Conservation (phyloP, 371 early-diverging fungal genomes). For the Actinomortierella ambigua region DNA sequence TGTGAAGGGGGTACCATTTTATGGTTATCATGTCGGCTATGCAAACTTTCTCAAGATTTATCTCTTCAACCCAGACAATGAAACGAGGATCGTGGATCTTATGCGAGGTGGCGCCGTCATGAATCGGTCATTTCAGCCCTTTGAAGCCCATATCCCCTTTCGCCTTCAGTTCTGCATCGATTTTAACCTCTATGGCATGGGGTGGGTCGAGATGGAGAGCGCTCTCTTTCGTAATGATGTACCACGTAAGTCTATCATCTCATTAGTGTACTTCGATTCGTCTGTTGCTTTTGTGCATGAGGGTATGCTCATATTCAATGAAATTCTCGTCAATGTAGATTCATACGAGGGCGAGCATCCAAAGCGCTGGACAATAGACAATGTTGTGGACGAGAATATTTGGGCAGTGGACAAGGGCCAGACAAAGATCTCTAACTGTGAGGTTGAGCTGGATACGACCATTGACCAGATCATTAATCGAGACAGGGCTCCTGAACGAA, state of each 20-base stretch:
- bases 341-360: constrained; percentile 21
- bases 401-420: constrained; percentile 36
- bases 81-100: constrained; percentile 61
- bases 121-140: constrained; percentile 68
- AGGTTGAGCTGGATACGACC: constrained; percentile 78
- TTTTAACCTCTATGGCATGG: constrained; percentile 93
- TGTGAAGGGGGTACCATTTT: constrained; percentile 83
- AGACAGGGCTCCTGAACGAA: constrained; percentile 59
- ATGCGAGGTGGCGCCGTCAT: constrained; percentile 78
- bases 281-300: no score
- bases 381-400: constrained; percentile 23
- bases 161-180: constrained; percentile 92
- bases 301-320: no score
- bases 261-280: neutral
- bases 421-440: constrained; percentile 62
- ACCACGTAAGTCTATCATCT: constrained; percentile 22
- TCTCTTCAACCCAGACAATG: constrained; percentile 65
- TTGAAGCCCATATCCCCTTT: constrained; percentile 90
- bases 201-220: constrained; percentile 62
- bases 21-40: constrained; percentile 80
- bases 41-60: constrained; percentile 78
- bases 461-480: constrained; percentile 74
- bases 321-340: no score
- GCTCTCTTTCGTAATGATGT: constrained; percentile 40
- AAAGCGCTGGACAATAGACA: constrained; percentile 19